A percentile compares a stretch with the other conserved stretches of the same genome.
These are phyloP conservation scores for Cantharellus anzutake DNA, from an alignment of 768 basidiomycete genomes.

Conservation along the genomic window DNA sequence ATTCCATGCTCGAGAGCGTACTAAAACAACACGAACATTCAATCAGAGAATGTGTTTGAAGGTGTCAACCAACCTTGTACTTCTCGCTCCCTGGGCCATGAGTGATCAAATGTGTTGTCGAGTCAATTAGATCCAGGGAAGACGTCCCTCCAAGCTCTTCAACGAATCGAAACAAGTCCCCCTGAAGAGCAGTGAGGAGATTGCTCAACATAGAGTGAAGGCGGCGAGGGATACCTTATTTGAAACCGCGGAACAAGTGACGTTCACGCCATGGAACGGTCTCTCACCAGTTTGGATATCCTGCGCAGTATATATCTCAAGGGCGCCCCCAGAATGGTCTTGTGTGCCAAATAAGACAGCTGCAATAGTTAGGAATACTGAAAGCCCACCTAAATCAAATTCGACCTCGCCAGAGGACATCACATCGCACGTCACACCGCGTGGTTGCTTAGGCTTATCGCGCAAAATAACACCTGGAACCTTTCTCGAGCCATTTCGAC, in stretches of 20 bases:
- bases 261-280: constrained; percentile 33
- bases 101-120: constrained; percentile 77
- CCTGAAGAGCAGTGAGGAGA: constrained; percentile 23
- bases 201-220: constrained; percentile 4
- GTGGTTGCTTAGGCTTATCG: constrained; percentile 10
- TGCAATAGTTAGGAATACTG: not conserved
- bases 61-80: constrained; percentile 36
- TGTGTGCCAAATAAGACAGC: not conserved
- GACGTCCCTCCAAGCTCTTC: constrained; percentile 60
- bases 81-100: constrained; percentile 67
- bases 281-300: constrained; percentile 10
- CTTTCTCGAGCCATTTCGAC: constrained; percentile 19
- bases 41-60: not conserved
- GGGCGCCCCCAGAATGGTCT: not conserved
- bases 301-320: not conserved
- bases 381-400: not conserved
- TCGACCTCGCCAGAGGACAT: not conserved
- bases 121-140: constrained; percentile 57
- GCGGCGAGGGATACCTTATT: constrained; percentile 41
- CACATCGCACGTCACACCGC: not conserved
- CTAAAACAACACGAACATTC: constrained; percentile 22
- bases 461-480: constrained; percentile 21
- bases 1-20: constrained; percentile 67
- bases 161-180: constrained; percentile 53
- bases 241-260: constrained; percentile 60